Evolutionary conservation across 2,329 filamentous ascomycete species (phyloP), one percentile per base, ranked within the genome.

Genomic region (Botryotinia calthae): DNA sequence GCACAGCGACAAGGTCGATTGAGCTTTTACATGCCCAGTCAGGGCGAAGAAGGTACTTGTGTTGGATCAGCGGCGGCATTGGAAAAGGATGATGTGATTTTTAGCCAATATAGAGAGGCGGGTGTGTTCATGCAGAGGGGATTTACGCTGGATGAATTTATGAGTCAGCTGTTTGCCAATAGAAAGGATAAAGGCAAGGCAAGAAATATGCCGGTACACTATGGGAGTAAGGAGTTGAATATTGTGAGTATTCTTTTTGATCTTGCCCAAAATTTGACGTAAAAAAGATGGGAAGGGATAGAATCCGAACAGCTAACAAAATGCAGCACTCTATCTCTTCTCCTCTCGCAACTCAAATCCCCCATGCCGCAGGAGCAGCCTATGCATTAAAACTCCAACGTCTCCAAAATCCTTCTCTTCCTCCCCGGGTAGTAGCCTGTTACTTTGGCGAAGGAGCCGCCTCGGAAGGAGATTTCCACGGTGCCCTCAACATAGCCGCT

Each of bases 161-260:
- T 99, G 96, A 92, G 89, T 78, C 96, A 99, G 82, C 84, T 99
- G 14, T 98, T 98, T 83, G 90, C 95, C 31, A 98, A 97, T 80
- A 87, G 85, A 71, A 88, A 93, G 75, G 96, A 99, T 78, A 82
- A 86, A 0, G 95, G 95, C 1, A 88, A 87, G 74, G 96, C 95
- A 1, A 89, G 95, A 75, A 98, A 97, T 79, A 99, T 99, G 96
- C 96, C 96, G 0, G 93, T 98, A 22, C 96, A 99, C 83, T 99
- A 98, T 79, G 95, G 95, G 64, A 94, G 92, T 81, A 89, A 87
- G 73, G 90, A 93, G 76, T 85, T 97, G 73, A 94, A 97, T 78
- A 94, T 97, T 79, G 92, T 95, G 81, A 81, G 88, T 84, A 25
- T 12, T 42, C 46, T 22, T 44, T 44, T 16, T n/a, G 1, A 20